phyloP scores from a whole-genome alignment of 352 stramenopile genomes.

The Phytopythium cucurbitacearum region DNA sequence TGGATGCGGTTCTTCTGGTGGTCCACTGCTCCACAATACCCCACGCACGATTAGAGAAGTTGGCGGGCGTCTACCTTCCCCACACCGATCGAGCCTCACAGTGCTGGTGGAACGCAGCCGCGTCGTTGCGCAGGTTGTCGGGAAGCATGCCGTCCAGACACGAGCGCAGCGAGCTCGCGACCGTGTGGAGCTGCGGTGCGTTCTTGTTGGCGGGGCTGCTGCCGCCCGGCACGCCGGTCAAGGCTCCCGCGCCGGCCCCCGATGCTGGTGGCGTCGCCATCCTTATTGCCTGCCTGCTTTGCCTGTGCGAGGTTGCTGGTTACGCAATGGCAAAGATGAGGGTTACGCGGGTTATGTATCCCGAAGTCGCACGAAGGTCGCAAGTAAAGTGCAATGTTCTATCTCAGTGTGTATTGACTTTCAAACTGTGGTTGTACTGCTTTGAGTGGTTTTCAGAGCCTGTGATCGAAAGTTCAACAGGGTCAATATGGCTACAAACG shows the following conservation, averaged over 20 bases:
- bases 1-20: slow-evolving; percentile 71
- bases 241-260: slow-evolving; percentile 3
- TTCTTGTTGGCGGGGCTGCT: slow-evolving; percentile 40
- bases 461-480: too few relatives aligned
- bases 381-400: too few relatives aligned
- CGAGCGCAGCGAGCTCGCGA: slow-evolving; percentile 75
- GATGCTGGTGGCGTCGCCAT: slow-evolving; percentile 19
- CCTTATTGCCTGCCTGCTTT: neutral
- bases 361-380: too few relatives aligned
- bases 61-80: slow-evolving; percentile 1
- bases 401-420: too few relatives aligned
- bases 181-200: slow-evolving; percentile 75
- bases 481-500: neutral
- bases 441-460: too few relatives aligned
- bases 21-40: slow-evolving; percentile 34
- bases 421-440: too few relatives aligned
- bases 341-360: too few relatives aligned
- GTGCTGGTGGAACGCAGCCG: slow-evolving; percentile 66
- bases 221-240: neutral
- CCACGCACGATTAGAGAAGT: slow-evolving; percentile 1
- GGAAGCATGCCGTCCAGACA: slow-evolving; percentile 85
- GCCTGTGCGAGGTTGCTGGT: too few relatives aligned
- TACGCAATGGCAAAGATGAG: too few relatives aligned
- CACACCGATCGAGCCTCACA: slow-evolving; percentile 17
- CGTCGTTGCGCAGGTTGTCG: slow-evolving; percentile 80